Evolutionary conservation across 2,329 filamentous ascomycete genomes (phyloP).

Genomic region (Fusarium mundagurra): DNA sequence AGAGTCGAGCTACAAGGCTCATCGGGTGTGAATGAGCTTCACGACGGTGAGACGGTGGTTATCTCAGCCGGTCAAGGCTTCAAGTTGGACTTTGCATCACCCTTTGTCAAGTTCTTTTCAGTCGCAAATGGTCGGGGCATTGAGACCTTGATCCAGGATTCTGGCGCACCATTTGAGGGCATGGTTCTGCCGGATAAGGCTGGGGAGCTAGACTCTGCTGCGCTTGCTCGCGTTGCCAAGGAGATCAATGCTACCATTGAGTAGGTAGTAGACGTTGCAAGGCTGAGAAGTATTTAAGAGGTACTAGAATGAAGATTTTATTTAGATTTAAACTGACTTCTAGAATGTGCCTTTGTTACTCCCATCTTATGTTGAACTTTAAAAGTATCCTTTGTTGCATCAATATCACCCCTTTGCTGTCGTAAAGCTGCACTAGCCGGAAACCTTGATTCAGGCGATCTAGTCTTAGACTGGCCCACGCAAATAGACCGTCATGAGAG

Average conservation of each 20-base stretch:
- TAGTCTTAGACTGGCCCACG: not conserved
- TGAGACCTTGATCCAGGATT: not conserved
- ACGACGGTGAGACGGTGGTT: not conserved
- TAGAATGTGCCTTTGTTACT: not conserved
- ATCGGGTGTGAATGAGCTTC: not conserved
- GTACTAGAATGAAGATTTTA: not conserved
- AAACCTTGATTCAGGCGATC: not conserved
- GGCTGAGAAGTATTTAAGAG: not conserved
- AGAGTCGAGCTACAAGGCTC: not conserved
- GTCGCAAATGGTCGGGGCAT: not conserved
- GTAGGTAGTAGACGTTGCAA: not conserved
- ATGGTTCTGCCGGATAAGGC: not conserved
- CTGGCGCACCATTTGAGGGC: not conserved
- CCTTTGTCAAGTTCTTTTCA: not conserved
- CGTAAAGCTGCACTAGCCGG: not conserved
- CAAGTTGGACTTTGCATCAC: not conserved
- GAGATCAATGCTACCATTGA: not conserved
- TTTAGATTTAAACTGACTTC: not conserved
- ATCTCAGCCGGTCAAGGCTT: not conserved
- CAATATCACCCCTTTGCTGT: accelerated
- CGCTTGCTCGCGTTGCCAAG: not conserved
- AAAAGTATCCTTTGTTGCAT: accelerated
- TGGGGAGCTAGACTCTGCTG: not conserved
- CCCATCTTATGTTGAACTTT: accelerated
- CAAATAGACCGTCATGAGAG: accelerated